A percentile compares a stretch with the other conserved stretches of the same genome.
Conservation (phyloP, 1,284 basidiomycete species). For the Apiotrichum porosum region DNA sequence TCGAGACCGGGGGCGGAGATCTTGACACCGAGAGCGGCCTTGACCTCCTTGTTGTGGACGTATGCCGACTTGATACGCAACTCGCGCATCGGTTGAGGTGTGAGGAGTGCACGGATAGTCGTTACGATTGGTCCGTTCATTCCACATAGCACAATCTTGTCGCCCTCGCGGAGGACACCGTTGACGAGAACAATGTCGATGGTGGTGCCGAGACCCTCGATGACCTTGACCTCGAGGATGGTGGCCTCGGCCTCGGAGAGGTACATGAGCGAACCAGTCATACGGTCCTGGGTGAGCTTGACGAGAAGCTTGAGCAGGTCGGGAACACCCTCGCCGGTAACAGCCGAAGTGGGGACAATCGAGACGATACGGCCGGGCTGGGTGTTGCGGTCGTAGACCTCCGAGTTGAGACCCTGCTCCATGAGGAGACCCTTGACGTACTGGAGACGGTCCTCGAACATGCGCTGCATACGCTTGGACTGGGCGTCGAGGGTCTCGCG, state of each 20-base stretch:
- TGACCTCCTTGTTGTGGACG: slow-evolving; percentile 97
- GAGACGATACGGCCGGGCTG: slow-evolving; percentile 91
- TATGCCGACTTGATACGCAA: slow-evolving; percentile 96
- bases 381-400: slow-evolving; percentile 97
- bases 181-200: slow-evolving; percentile 97
- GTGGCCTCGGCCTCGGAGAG: slow-evolving; percentile 97
- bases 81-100: slow-evolving; percentile 94
- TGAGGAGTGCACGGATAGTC: slow-evolving; percentile 87
- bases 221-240: slow-evolving; percentile 98
- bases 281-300: slow-evolving; percentile 95
- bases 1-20: slow-evolving; percentile 93
- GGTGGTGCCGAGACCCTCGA: slow-evolving; percentile 96
- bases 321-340: slow-evolving; percentile 98
- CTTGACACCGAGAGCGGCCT: slow-evolving; percentile 96
- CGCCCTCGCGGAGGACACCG: slow-evolving; percentile 86
- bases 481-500: slow-evolving; percentile 87
- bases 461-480: slow-evolving; percentile 71
- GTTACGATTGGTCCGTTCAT: slow-evolving; percentile 97
- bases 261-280: slow-evolving; percentile 98
- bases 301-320: slow-evolving; percentile 99
- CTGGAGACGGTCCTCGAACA: slow-evolving; percentile 84
- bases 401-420: slow-evolving; percentile 94
- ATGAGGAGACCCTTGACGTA: slow-evolving; percentile 90
- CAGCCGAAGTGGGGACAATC: slow-evolving; percentile 93
- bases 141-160: slow-evolving; percentile 94